These are phyloP conservation scores for Colletotrichum cereale DNA, from an alignment of 2,329 filamentous ascomycete species.

Conservation along the genomic window DNA sequence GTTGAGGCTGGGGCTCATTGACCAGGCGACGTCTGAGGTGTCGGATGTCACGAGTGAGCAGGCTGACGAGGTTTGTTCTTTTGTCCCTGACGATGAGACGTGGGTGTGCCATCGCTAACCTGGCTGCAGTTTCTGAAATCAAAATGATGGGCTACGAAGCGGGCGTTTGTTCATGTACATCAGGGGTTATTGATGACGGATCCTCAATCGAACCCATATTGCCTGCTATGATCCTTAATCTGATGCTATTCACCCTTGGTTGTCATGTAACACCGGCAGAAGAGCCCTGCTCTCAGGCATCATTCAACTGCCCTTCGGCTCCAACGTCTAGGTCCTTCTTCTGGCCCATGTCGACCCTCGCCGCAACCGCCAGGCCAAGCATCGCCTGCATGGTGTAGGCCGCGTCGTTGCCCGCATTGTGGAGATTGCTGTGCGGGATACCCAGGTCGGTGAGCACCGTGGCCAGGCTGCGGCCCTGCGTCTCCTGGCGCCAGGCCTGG, in stretches of 20 bases:
- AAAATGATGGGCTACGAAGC: conserved; percentile 17
- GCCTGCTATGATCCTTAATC: background rate
- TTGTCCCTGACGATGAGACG: background rate
- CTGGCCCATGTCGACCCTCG: background rate
- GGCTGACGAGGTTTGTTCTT: conserved; percentile 68
- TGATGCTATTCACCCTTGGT: background rate
- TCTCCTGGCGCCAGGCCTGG: conserved; percentile 69
- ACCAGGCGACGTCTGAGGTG: conserved; percentile 69
- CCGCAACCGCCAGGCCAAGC: conserved; percentile 44
- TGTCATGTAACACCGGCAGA: background rate
- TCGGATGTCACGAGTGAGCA: conserved; percentile 78
- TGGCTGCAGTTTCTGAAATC: conserved; percentile 30
- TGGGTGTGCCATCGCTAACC: conserved; percentile 1
- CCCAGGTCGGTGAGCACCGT: conserved; percentile 63
- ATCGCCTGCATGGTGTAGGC: conserved; percentile 41
- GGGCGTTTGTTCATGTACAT: conserved; percentile 3
- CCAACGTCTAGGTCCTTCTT: background rate
- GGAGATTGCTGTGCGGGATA: conserved; percentile 35
- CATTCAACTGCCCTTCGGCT: background rate
- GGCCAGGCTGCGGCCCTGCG: conserved; percentile 67
- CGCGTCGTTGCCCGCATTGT: conserved; percentile 42
- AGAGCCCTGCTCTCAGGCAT: background rate
- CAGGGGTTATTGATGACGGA: background rate
- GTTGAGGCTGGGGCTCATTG: conserved; percentile 79
- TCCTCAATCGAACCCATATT: background rate